Base-by-base conservation (phyloP, 176 grass and related monocot genomes). In the Oryza glumipatula region DNA sequence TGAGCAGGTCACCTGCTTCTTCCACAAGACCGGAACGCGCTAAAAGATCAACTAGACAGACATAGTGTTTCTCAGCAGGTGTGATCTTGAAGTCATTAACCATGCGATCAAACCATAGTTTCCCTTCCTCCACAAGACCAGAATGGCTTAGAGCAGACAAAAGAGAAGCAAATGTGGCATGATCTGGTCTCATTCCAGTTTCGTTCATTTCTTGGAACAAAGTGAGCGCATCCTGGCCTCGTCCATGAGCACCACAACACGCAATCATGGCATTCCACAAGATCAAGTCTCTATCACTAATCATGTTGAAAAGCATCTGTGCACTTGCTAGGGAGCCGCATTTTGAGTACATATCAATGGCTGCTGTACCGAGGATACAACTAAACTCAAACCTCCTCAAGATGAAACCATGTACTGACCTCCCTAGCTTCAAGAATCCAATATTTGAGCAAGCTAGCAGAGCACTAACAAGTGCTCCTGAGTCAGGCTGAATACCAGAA, bases 331-430 rank as follows among this genome's bases (percentile, higher is more conserved):
- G 67, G 75, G 80, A 88, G 21, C 92, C 92, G 0, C 92, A 91
- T 83, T 94, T 94, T 9, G 92, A 94, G 64, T 94, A 94, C 92
- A 94, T 94, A 23, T 91, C 60, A 74, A 94, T 77, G 45, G 84
- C 71, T 65, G 88, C 80, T 32, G 92, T 94, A 12, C 32, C 71
- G 47, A 66, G 28, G 71, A 88, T 66, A 56, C 76, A 69, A 35
- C 81, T 72, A n/a, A 88, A 72, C 13, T 86, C 76, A 68, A 91
- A 67, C 54, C 76, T 86, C 83, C 76, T 86, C 43, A 82, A 45
- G 38, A 88, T 84, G 67, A 91, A 94, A 63, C 80, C 71, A 86
- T 94, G 92, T 51, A 94, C 74, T 16, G 92, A 84, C 56, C 80
- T 94, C 41, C 92, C 88, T 47, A 91, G 68, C 81, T 88, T 94